Evolutionary conservation across 768 basidiomycete genomes (phyloP).

Genomic region (Tylopilus balloui): DNA sequence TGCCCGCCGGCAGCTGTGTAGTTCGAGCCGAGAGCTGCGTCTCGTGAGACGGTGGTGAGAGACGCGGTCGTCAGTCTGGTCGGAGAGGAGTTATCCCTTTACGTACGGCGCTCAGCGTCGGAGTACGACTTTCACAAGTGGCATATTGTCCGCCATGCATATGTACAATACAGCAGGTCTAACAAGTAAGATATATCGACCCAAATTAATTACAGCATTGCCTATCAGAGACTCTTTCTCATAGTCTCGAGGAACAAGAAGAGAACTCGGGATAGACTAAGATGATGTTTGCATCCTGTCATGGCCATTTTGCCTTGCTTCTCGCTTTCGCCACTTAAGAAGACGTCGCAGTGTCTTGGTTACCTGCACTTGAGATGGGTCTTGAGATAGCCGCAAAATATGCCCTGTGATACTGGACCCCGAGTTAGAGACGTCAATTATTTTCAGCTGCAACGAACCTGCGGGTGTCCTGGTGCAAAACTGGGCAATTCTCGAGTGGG

Average conservation of each 20-base stretch:
- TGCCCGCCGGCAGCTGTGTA: constrained; percentile 11
- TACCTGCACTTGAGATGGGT: constrained; percentile 34
- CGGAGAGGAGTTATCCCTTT: constrained; percentile 26
- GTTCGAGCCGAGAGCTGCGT: constrained; percentile 13
- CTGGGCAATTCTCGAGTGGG: constrained; percentile 50
- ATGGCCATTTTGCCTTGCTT: neutral
- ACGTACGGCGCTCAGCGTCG: constrained; percentile 17
- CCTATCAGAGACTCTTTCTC: constrained; percentile 4
- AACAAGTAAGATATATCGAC: constrained; percentile 4
- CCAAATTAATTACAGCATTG: constrained; percentile 16
- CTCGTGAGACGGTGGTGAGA: constrained; percentile 22
- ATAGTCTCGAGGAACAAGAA: neutral
- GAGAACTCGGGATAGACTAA: neutral
- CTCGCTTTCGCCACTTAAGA: constrained; percentile 33
- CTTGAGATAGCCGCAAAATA: constrained; percentile 41
- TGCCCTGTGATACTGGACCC: constrained; percentile 38
- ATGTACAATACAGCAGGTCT: constrained; percentile 8
- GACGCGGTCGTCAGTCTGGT: constrained; percentile 11
- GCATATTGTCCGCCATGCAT: neutral
- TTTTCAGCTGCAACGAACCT: constrained; percentile 38
- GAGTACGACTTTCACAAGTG: constrained; percentile 7
- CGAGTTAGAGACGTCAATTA: constrained; percentile 4
- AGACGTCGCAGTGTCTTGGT: constrained; percentile 39
- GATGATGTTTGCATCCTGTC: constrained; percentile 3
- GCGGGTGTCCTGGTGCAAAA: constrained; percentile 46